Percentiles rank a stretch among this genome's conserved stretches.
phyloP scores from a whole-genome alignment of 257 asterid genomes.

The Cynanchum wilfordii region DNA sequence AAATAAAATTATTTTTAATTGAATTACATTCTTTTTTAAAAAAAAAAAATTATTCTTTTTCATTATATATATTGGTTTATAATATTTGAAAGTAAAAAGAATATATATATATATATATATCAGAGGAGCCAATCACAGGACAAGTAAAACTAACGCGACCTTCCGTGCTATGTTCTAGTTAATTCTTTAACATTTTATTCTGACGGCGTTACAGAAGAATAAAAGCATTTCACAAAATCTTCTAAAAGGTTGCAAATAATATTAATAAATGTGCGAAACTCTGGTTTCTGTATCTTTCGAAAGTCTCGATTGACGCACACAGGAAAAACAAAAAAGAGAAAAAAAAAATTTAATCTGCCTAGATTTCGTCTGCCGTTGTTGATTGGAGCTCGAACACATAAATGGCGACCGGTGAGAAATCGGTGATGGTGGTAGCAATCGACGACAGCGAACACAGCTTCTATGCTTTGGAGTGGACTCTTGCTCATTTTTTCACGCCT shows the following conservation, averaged over 20 bases:
- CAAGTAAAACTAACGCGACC: neutral
- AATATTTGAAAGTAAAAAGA: too few relatives aligned
- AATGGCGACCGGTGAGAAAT: slow-evolving; percentile 39
- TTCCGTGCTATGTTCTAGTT: neutral
- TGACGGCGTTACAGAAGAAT: neutral
- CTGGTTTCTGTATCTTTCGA: neutral
- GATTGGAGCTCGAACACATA: neutral
- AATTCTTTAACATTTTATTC: neutral
- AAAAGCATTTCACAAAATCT: neutral
- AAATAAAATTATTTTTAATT: too few relatives aligned
- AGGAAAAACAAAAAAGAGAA: too few relatives aligned
- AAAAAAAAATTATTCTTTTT: too few relatives aligned
- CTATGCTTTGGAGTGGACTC: slow-evolving; percentile 75
- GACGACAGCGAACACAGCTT: slow-evolving; percentile 82
- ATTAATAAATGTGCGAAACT: neutral
- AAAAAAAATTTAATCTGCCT: neutral
- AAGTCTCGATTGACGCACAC: neutral
- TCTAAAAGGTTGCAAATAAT: neutral
- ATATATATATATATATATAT: too few relatives aligned
- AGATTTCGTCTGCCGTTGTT: neutral
- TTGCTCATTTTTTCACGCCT: slow-evolving; percentile 58
- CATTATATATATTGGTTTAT: too few relatives aligned
- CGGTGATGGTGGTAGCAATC: slow-evolving; percentile 73
- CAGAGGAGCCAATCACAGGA: neutral
- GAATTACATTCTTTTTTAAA: too few relatives aligned